phyloP scores from a whole-genome alignment of 441 rosid species.

The Bocquillonia castaneifolia region DNA sequence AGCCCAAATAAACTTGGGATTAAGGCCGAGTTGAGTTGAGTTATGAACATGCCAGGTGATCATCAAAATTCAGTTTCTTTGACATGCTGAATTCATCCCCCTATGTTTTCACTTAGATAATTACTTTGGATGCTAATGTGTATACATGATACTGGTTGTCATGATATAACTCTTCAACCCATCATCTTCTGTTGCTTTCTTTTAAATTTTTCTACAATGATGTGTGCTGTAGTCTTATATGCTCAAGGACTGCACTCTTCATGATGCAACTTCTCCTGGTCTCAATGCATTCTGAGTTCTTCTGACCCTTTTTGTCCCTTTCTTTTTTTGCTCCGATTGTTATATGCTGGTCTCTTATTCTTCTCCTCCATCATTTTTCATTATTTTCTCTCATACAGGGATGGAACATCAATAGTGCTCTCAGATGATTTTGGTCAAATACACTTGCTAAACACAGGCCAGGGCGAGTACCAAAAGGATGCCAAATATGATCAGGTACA shows the following conservation, averaged over 20 bases:
- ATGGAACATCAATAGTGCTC: slow-evolving; percentile 93
- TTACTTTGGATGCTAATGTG: not conserved
- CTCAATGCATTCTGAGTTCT: not conserved
- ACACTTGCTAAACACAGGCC: slow-evolving; percentile 82
- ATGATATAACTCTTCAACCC: not conserved
- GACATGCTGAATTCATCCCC: not conserved
- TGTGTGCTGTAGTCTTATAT: slow-evolving; percentile 16
- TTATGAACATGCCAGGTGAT: slow-evolving; percentile 6
- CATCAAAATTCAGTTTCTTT: slow-evolving; percentile 10
- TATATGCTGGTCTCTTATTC: not conserved
- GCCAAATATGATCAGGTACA: slow-evolving; percentile 97
- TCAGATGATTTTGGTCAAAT: slow-evolving; percentile 99
- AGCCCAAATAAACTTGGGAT: too few species aligned
- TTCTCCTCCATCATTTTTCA: slow-evolving; percentile 12
- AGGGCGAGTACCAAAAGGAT: slow-evolving; percentile 91
- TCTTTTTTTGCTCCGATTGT: not conserved
- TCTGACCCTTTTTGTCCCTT: not conserved
- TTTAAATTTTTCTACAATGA: not conserved
- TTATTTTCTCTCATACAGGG: slow-evolving; percentile 44
- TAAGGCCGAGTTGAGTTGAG: too few species aligned
- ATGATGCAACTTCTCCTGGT: not conserved
- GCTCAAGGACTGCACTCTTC: not conserved
- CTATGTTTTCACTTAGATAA: not conserved
- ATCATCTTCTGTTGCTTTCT: not conserved
- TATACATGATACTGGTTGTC: not conserved